A percentile compares a stretch with the other conserved stretches of the same genome.
These are phyloP conservation scores for Wallemia hederae DNA, from an alignment of 1,284 basidiomycete species.

Conservation along the genomic window DNA sequence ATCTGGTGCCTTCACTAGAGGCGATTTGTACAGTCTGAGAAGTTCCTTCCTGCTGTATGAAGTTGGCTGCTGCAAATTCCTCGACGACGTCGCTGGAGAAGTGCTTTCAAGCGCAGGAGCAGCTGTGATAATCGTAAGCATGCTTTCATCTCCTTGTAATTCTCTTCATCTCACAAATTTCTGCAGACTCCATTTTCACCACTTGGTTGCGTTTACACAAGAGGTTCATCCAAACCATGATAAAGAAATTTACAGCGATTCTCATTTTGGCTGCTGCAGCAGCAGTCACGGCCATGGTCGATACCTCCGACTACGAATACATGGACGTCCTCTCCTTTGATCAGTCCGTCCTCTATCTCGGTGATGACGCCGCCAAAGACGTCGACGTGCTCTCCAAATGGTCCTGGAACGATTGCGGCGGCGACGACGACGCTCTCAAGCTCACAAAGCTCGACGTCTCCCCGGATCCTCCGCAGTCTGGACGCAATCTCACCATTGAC, in stretches of 20 bases:
- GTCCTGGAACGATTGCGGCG: neutral
- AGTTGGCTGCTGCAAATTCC: slow-evolving; percentile 19
- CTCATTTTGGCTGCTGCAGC: neutral
- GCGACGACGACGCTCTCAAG: neutral
- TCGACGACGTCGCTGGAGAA: neutral
- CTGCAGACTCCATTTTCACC: neutral
- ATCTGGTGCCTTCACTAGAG: slow-evolving; percentile 35
- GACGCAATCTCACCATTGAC: neutral
- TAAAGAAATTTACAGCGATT: neutral
- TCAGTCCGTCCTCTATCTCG: neutral
- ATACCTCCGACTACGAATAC: neutral
- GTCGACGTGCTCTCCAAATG: neutral
- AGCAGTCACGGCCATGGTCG: neutral
- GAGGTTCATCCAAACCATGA: neutral
- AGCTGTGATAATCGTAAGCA: neutral
- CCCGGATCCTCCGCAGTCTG: neutral
- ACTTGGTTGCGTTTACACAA: neutral
- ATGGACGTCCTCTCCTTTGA: neutral
- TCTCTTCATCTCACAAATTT: neutral
- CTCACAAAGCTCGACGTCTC: neutral
- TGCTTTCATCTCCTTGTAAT: neutral
- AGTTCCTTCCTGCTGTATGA: slow-evolving; percentile 37
- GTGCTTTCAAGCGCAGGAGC: neutral
- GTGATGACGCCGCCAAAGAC: neutral
- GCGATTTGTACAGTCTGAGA: slow-evolving; percentile 37